Evolutionary conservation across 2,329 filamentous ascomycete genomes (phyloP), one percentile per base, ranked within the genome.

Genomic region (Fusarium miscanthi): DNA sequence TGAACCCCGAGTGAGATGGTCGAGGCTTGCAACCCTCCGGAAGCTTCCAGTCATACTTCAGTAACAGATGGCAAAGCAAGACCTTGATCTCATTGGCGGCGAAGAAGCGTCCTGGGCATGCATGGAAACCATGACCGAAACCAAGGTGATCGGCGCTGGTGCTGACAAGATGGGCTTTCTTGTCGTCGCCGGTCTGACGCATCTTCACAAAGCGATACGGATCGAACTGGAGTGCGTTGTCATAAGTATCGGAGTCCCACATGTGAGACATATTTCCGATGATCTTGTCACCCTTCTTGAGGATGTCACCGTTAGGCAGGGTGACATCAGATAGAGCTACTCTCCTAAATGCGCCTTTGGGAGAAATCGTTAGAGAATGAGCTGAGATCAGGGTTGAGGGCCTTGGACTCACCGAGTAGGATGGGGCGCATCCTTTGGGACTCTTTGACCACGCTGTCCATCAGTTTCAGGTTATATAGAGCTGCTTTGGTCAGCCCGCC

Each of bases 71-170:
- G 6, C 85, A 80, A 2, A 89, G 58, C 4, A 86, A 77, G 70
- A 89, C 84, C 78, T 89, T 89, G 25, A 87, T 78, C 77, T 87
- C 86, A 38, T 85, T 84, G 0, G 84, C 82, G 0, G 87, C 86
- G 65, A 88, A 88, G 78, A 88, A 88, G 2, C 87, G 82, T 0
- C 87, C 87, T 0, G 85, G 84, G 53, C 87, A 86, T 3, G 84
- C 85, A 75, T 89, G 87, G 45, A 84, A 78, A 2, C 88, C 88
- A 59, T 88, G 85, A 0, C 88, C 87, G 73, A 90, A 90, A 0
- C 84, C 80, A 19, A 88, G 72, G 21, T 87, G 84, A 7, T 81
- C 76, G 6, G 84, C 77, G n/a, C 82, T 84, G 1, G 87, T 88
- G 10, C 84, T 85, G 6, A 88, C 85, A 75, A 89, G 82, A 69